Conservation (phyloP, 768 basidiomycete genomes). For the Mycena venus region DNA sequence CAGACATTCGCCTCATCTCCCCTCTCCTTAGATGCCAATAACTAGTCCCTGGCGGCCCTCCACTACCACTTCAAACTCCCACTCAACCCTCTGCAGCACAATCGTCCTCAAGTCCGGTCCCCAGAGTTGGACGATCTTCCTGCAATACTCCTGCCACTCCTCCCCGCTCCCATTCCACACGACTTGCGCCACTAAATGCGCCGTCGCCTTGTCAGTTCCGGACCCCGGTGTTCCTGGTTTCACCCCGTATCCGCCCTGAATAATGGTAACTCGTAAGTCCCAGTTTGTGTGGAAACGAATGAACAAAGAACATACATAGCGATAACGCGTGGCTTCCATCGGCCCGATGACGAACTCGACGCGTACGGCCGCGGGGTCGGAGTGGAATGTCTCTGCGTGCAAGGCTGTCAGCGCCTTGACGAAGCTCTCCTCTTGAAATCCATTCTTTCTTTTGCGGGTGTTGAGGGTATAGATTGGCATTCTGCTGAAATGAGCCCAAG, state of each 20-base stretch:
- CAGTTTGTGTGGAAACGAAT: background rate
- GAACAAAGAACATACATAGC: conserved; percentile 1
- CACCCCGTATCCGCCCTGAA: conserved; percentile 8
- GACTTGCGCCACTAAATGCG: conserved; percentile 15
- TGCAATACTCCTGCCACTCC: conserved; percentile 15
- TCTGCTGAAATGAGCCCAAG: background rate
- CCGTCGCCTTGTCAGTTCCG: background rate
- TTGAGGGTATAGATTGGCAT: conserved; percentile 15
- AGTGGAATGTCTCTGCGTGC: conserved; percentile 14
- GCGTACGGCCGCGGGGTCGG: conserved; percentile 12
- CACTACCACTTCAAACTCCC: conserved; percentile 9
- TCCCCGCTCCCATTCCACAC: conserved; percentile 5
- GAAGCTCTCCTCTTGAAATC: background rate
- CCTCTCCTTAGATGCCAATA: background rate
- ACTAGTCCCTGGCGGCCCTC: background rate
- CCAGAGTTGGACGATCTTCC: conserved; percentile 11
- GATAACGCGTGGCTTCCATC: background rate
- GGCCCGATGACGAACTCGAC: conserved; percentile 7
- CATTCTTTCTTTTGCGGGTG: background rate
- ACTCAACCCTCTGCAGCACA: conserved; percentile 14
- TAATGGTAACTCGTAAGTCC: background rate
- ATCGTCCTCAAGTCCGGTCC: conserved; percentile 8
- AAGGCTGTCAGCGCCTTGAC: conserved; percentile 7
- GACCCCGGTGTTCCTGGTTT: conserved; percentile 1
- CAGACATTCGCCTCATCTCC: conserved; percentile 9